A percentile compares a stretch with the other conserved stretches of the same genome.
phyloP scores from a whole-genome alignment of 202 grass and related monocot species.

The Digitaria exilis region DNA sequence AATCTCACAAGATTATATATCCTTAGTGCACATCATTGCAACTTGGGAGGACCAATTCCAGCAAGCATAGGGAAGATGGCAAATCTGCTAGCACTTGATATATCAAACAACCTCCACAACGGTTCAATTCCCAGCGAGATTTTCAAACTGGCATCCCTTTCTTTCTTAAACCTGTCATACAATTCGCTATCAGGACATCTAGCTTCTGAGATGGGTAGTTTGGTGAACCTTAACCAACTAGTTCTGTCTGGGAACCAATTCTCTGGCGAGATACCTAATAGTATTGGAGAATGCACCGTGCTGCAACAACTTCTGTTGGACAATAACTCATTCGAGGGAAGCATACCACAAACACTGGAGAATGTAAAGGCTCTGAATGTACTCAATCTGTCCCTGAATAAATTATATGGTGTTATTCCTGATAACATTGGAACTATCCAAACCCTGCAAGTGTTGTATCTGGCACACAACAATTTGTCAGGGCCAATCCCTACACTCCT shows the following conservation, averaged over 20 bases:
- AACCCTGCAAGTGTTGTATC: conserved; percentile 1
- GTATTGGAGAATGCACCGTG: neutral
- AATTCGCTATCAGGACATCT: conserved; percentile 24
- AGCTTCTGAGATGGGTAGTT: neutral
- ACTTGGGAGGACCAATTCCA: conserved; percentile 28
- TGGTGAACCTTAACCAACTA: neutral
- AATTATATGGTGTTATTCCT: conserved; percentile 27
- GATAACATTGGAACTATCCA: neutral
- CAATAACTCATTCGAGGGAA: conserved; percentile 13
- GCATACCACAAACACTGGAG: neutral
- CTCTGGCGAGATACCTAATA: conserved; percentile 21
- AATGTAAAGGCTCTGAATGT: neutral
- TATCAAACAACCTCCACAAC: neutral
- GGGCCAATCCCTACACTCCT: conserved; percentile 15
- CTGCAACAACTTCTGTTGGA: conserved; percentile 16
- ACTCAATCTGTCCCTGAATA: conserved; percentile 27
- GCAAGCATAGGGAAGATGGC: neutral
- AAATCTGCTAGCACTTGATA: neutral
- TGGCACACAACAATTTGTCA: too few relatives aligned
- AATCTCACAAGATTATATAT: conserved; percentile 12
- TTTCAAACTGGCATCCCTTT: neutral
- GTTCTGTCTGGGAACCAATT: conserved; percentile 10
- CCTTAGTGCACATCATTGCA: neutral
- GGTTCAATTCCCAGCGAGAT: conserved; percentile 1
- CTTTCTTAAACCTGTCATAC: neutral